A percentile compares a stretch with the other conserved stretches of the same genome.
These are phyloP conservation scores for Arabidopsis suecica DNA, from an alignment of 345 rosid genomes.

Conservation along the genomic window DNA sequence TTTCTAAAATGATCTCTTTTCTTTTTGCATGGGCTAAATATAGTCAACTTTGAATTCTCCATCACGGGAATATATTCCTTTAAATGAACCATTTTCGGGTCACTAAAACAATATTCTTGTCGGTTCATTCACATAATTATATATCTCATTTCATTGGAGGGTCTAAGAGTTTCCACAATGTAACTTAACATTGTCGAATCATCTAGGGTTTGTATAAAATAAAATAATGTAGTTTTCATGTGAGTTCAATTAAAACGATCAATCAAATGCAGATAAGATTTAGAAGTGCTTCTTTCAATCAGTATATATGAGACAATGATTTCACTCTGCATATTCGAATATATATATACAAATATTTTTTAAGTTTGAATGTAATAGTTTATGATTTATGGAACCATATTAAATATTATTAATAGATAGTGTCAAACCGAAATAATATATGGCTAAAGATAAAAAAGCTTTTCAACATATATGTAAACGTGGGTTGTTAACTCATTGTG, in stretches of 20 bases:
- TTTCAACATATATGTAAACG: background rate
- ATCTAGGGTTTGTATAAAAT: background rate
- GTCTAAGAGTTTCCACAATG: background rate
- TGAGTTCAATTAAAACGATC: background rate
- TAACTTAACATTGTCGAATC: constrained; percentile 7
- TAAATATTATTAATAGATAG: background rate
- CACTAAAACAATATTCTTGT: constrained; percentile 10
- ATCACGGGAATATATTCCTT: constrained; percentile 30
- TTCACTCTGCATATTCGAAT: background rate
- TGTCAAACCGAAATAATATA: background rate
- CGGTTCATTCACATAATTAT: background rate
- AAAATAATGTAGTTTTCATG: background rate
- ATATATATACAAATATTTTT: background rate
- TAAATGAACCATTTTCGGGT: constrained; percentile 21
- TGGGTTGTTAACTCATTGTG: background rate
- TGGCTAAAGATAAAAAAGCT: background rate
- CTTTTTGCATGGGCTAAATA: constrained; percentile 32
- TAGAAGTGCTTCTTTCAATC: background rate
- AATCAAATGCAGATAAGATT: background rate
- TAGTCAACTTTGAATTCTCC: constrained; percentile 34
- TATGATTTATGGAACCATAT: background rate
- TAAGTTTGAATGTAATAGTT: background rate
- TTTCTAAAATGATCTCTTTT: constrained; percentile 19
- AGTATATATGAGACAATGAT: background rate
- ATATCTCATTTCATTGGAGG: background rate